These are phyloP conservation scores for Fusarium gaditjirri DNA, from an alignment of 2,329 filamentous ascomycete species.

Conservation along the genomic window DNA sequence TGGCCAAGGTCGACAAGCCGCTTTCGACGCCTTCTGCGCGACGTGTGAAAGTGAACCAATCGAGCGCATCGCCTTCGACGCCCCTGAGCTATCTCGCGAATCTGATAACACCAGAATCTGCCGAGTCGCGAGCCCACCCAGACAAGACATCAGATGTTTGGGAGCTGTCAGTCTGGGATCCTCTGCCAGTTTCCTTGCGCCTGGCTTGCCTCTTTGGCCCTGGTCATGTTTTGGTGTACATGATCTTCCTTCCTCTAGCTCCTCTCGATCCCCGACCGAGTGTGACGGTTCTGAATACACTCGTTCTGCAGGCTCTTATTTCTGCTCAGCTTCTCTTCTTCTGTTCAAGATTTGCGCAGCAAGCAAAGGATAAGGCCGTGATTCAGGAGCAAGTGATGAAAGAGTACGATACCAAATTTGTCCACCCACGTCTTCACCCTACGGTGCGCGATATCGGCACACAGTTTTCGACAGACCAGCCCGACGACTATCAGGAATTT, in stretches of 20 bases:
- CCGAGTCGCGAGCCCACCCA: slow-evolving; percentile 86
- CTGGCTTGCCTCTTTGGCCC: slow-evolving; percentile 94
- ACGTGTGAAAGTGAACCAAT: slow-evolving; percentile 83
- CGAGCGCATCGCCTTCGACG: slow-evolving; percentile 75
- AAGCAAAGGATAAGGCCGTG: slow-evolving; percentile 83
- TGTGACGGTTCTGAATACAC: slow-evolving; percentile 83
- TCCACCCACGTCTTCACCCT: slow-evolving; percentile 88
- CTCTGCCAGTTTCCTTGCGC: slow-evolving; percentile 81
- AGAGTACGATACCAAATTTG: slow-evolving; percentile 96
- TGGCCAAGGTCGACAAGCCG: slow-evolving; percentile 79
- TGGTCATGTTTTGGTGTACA: slow-evolving; percentile 90
- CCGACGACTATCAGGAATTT: slow-evolving; percentile 54
- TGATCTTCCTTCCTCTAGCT: slow-evolving; percentile 83
- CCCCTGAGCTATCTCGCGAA: slow-evolving; percentile 80
- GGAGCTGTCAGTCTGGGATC: slow-evolving; percentile 95
- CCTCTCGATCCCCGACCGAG: slow-evolving; percentile 83
- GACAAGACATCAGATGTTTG: slow-evolving; percentile 88
- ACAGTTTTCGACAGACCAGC: slow-evolving; percentile 71
- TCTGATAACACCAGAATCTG: slow-evolving; percentile 73
- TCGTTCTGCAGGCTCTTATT: slow-evolving; percentile 79
- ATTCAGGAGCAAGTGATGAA: slow-evolving; percentile 93
- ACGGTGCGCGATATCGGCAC: slow-evolving; percentile 81
- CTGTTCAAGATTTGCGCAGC: slow-evolving; percentile 79
- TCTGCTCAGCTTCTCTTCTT: slow-evolving; percentile 81
- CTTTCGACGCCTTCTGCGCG: slow-evolving; percentile 86